Percentiles rank a stretch among this genome's conserved stretches.
phyloP scores from a whole-genome alignment of 2,329 filamentous ascomycete species.

The Chaetomium sp. region DNA sequence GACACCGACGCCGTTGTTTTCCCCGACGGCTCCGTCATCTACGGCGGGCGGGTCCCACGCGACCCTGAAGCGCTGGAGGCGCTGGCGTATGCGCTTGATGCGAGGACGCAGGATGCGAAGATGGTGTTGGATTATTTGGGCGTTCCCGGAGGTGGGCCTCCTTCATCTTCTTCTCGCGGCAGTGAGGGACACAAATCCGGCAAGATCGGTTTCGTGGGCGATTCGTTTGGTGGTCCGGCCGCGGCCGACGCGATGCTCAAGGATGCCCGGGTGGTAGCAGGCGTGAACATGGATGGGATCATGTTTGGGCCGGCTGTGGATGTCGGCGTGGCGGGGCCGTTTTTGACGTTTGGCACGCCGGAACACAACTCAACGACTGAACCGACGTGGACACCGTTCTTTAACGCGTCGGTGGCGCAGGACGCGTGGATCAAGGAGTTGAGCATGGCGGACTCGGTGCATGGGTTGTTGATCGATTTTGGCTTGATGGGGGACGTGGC shows the following conservation, averaged over 20 bases:
- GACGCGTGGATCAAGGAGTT: slow-evolving; percentile 29
- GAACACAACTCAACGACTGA: slow-evolving; percentile 23
- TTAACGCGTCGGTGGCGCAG: slow-evolving; percentile 18
- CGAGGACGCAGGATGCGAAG: slow-evolving; percentile 24
- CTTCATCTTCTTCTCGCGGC: too few species aligned
- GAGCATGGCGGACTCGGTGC: slow-evolving; percentile 24
- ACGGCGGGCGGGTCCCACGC: slow-evolving; percentile 19
- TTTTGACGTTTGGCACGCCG: slow-evolving; percentile 28
- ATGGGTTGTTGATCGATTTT: slow-evolving; percentile 29
- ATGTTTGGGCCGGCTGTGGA: slow-evolving; percentile 26
- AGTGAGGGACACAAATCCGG: background rate
- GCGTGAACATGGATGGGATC: slow-evolving; percentile 34
- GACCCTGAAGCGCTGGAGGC: slow-evolving; percentile 9
- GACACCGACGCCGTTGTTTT: slow-evolving; percentile 37
- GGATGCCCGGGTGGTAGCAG: slow-evolving; percentile 29
- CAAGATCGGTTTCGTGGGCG: slow-evolving; percentile 29
- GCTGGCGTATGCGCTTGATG: slow-evolving; percentile 18
- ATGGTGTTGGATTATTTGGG: slow-evolving; percentile 27
- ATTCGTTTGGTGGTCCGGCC: slow-evolving; percentile 30
- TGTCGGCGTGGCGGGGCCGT: slow-evolving; percentile 25
- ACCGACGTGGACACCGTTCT: slow-evolving; percentile 25
- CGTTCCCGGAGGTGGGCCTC: background rate
- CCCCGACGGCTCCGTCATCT: slow-evolving; percentile 30
- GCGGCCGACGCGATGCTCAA: slow-evolving; percentile 27
- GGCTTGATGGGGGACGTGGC: slow-evolving; percentile 24